These are phyloP conservation scores for Bimuria novae-zelandiae DNA, from an alignment of 2,329 filamentous ascomycete species.

Conservation along the genomic window DNA sequence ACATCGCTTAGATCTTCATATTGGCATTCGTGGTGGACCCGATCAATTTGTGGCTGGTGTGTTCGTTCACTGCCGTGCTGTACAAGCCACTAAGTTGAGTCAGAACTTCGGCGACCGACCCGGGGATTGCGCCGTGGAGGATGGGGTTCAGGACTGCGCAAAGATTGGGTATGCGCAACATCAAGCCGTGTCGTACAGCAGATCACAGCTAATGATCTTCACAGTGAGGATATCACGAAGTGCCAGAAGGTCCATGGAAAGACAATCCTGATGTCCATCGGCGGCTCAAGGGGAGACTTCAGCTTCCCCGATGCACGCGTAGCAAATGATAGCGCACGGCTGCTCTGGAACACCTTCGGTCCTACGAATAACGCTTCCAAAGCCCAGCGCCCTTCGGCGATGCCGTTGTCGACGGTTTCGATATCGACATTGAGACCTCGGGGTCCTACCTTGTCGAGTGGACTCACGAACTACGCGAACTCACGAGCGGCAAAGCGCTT, in stretches of 20 bases:
- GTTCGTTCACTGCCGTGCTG: neutral
- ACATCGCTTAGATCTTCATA: neutral
- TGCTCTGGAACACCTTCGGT: slow-evolving; percentile 73
- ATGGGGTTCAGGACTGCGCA: neutral
- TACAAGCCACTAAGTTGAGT: neutral
- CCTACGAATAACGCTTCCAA: slow-evolving; percentile 44
- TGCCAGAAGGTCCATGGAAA: neutral
- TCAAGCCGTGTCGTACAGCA: neutral
- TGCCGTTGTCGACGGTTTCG: slow-evolving; percentile 72
- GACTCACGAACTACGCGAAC: neutral
- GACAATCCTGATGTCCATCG: slow-evolving; percentile 33
- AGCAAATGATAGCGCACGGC: slow-evolving; percentile 33
- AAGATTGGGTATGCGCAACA: neutral
- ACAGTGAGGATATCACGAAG: neutral
- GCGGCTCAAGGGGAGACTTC: slow-evolving; percentile 69
- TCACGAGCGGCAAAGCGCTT: neutral
- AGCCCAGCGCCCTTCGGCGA: slow-evolving; percentile 65
- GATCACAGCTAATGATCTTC: neutral
- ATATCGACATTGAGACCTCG: slow-evolving; percentile 69
- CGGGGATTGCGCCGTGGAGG: neutral
- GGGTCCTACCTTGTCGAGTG: neutral
- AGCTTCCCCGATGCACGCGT: slow-evolving; percentile 55
- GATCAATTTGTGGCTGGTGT: neutral
- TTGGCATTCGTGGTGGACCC: neutral
- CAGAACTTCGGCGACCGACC: neutral